These are phyloP conservation scores for Phialemoniopsis sp. DNA, from an alignment of 2,329 filamentous ascomycete genomes.

Conservation along the genomic window DNA sequence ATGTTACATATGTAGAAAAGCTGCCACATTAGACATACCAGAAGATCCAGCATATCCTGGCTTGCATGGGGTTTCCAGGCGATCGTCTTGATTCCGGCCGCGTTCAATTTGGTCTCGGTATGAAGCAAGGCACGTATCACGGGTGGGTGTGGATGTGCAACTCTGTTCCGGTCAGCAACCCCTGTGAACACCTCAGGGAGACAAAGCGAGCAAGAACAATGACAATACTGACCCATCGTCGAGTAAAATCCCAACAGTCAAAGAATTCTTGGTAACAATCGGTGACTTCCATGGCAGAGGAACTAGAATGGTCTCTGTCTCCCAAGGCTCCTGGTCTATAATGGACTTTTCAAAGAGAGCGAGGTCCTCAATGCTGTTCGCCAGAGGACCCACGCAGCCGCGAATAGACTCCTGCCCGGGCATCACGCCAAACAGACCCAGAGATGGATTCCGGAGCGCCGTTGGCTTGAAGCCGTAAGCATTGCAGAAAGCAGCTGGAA, in stretches of 20 bases:
- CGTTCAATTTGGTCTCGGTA: constrained; percentile 40
- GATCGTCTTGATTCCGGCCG: constrained; percentile 52
- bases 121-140: constrained; percentile 48
- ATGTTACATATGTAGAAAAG: no score
- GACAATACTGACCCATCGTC: no score
- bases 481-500: constrained; percentile 43
- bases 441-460: constrained; percentile 16
- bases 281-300: constrained; percentile 69
- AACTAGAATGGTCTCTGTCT: constrained; percentile 59
- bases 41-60: constrained; percentile 26
- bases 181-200: no score
- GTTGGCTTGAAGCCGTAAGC: constrained; percentile 22
- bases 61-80: constrained; percentile 55
- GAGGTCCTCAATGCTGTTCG: constrained; percentile 46
- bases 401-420: constrained; percentile 61
- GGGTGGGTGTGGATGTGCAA: constrained; percentile 50
- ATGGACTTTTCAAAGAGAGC: constrained; percentile 49
- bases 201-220: no score
- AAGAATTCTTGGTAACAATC: no score
- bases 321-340: constrained; percentile 58
- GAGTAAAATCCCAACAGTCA: no score
- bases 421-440: constrained; percentile 16
- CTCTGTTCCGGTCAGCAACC: no score
- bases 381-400: constrained; percentile 59
- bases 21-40: no score